Percentiles rank a stretch among this genome's conserved stretches.
These are phyloP conservation scores for Hypoxylon fuscum DNA, from an alignment of 495 filamentous ascomycete species.

Conservation along the genomic window DNA sequence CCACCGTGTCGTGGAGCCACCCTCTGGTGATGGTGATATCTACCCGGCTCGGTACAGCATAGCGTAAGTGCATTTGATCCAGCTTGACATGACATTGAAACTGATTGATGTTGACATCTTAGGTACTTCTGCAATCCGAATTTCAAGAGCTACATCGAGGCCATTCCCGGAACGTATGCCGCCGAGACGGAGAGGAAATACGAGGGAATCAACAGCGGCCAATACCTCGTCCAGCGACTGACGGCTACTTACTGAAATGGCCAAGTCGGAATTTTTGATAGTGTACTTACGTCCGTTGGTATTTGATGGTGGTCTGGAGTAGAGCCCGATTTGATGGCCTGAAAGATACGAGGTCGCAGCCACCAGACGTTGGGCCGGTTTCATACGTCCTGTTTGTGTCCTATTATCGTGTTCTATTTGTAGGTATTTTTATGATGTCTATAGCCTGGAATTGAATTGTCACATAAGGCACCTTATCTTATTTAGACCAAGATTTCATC, in stretches of 20 bases:
- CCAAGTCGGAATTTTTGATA: background rate
- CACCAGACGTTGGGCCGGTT: constrained; percentile 18
- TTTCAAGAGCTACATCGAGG: constrained; percentile 79
- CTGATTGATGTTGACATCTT: constrained; percentile 40
- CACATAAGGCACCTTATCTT: too few relatives aligned
- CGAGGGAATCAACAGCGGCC: constrained; percentile 75
- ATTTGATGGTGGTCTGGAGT: constrained; percentile 15
- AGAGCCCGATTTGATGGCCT: constrained; percentile 11
- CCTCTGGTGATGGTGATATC: constrained; percentile 53
- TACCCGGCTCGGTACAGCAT: constrained; percentile 75
- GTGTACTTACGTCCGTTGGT: constrained; percentile 13
- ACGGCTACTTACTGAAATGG: constrained; percentile 68
- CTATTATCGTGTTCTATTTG: too few relatives aligned
- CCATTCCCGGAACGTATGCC: constrained; percentile 84
- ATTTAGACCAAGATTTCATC: too few relatives aligned
- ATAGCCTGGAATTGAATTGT: too few relatives aligned
- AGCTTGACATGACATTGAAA: too few relatives aligned
- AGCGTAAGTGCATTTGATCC: constrained; percentile 56
- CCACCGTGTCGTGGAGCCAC: constrained; percentile 90
- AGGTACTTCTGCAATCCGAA: constrained; percentile 94
- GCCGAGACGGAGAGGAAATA: constrained; percentile 79
- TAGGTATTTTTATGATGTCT: too few relatives aligned
- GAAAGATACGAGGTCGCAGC: constrained; percentile 12
- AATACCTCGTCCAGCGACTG: constrained; percentile 85
- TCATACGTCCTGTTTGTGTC: too few relatives aligned